Conservation (phyloP, 2,329 filamentous ascomycete genomes). For the Keithomyces neogunnii region DNA sequence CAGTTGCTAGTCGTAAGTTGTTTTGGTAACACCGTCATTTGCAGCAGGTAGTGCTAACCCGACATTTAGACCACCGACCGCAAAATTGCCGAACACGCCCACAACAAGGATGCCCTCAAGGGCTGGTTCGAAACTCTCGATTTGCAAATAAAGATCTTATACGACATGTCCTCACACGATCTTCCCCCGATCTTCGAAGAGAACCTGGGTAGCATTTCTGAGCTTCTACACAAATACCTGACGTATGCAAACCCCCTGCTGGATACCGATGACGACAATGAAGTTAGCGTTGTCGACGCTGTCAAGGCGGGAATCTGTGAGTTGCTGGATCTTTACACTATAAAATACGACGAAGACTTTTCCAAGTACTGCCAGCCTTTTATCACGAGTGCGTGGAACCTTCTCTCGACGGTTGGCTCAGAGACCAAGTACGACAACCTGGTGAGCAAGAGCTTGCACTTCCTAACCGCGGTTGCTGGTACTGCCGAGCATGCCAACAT, state of each 20-base stretch:
- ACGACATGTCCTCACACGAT: constrained; percentile 96
- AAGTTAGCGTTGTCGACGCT: constrained; percentile 74
- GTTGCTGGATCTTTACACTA: constrained; percentile 77
- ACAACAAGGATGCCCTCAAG: constrained; percentile 66
- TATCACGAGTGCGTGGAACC: constrained; percentile 81
- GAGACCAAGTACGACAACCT: constrained; percentile 92
- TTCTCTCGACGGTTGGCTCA: constrained; percentile 76
- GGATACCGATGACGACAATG: constrained; percentile 79
- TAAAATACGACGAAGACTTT: constrained; percentile 95
- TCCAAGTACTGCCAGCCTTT: constrained; percentile 72
- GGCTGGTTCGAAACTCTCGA: constrained; percentile 80
- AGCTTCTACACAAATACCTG: constrained; percentile 85
- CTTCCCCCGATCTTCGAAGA: constrained; percentile 92
- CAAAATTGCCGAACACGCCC: constrained; percentile 64
- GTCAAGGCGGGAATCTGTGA: constrained; percentile 94
- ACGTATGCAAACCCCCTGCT: constrained; percentile 79
- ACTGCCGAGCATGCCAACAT: constrained; percentile 68
- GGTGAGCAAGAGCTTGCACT: constrained; percentile 90
- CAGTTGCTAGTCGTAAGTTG: constrained; percentile 60
- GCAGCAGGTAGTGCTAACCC: constrained; percentile 1
- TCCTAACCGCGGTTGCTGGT: constrained; percentile 80
- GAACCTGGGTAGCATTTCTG: constrained; percentile 67
- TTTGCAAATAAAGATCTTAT: constrained; percentile 83
- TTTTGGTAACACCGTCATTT: not conserved
- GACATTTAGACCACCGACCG: constrained; percentile 52